These are phyloP conservation scores for Botrytis galanthina DNA, from an alignment of 2,329 filamentous ascomycete species.

Conservation along the genomic window DNA sequence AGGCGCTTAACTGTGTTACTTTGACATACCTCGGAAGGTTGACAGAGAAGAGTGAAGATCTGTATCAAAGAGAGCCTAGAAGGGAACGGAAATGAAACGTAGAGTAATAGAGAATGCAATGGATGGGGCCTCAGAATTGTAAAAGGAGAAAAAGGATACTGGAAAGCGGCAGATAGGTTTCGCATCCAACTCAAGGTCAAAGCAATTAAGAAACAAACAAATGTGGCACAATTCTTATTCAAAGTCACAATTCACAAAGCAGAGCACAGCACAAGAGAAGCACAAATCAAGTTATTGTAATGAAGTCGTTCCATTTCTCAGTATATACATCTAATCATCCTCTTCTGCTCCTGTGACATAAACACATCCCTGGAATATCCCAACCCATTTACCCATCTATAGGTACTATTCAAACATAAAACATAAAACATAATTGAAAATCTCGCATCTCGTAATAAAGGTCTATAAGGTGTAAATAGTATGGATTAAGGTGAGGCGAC, in stretches of 20 bases:
- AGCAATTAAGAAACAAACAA: neutral
- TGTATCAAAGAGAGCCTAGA: neutral
- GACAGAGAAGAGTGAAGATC: neutral
- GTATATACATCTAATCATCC: slow-evolving; percentile 16
- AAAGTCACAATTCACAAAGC: neutral
- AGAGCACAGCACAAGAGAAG: neutral
- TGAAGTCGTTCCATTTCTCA: slow-evolving; percentile 18
- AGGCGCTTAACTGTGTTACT: neutral
- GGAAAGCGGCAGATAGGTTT: neutral
- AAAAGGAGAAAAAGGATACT: neutral
- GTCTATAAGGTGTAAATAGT: slow-evolving; percentile 17
- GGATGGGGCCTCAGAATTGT: neutral
- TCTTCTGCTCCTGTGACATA: slow-evolving; percentile 7
- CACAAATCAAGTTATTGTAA: neutral
- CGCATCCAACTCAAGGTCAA: neutral
- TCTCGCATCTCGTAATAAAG: slow-evolving; percentile 18
- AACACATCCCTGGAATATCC: slow-evolving; percentile 17
- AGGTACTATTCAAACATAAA: slow-evolving; percentile 14
- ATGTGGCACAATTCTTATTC: too few relatives aligned
- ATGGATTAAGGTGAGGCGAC: slow-evolving; percentile 17
- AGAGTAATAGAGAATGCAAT: neutral
- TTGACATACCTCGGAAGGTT: neutral
- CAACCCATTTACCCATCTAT: slow-evolving; percentile 19
- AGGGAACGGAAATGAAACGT: neutral
- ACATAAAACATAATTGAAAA: slow-evolving; percentile 18